These are phyloP conservation scores for Rhizopogon vulgaris DNA, from an alignment of 768 basidiomycete genomes.

Conservation along the genomic window DNA sequence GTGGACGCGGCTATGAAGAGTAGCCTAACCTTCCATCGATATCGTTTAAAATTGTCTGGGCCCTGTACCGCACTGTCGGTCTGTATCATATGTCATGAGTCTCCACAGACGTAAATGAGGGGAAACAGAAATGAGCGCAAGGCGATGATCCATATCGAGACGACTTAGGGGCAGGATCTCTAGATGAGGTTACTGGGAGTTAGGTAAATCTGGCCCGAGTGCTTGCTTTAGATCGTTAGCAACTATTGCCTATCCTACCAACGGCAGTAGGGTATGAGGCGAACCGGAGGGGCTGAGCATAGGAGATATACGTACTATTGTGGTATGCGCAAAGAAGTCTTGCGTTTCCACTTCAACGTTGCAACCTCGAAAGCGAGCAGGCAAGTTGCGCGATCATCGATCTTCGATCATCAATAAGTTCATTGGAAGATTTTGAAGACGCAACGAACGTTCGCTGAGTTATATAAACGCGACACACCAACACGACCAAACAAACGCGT, in stretches of 20 bases:
- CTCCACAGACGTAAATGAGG: neutral
- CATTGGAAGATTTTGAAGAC: no score
- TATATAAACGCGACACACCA: no score
- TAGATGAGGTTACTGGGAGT: neutral
- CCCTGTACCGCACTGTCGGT: no score
- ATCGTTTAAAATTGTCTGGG: no score
- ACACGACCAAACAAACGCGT: conserved; percentile 2
- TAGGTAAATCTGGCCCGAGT: neutral
- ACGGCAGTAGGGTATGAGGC: no score
- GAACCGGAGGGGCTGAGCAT: neutral
- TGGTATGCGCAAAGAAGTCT: neutral
- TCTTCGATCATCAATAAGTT: no score
- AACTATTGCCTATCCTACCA: neutral
- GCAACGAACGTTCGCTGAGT: no score
- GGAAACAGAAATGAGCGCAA: neutral
- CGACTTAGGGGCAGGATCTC: neutral
- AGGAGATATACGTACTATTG: neutral
- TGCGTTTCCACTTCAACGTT: no score
- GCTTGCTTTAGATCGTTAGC: neutral
- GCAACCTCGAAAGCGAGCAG: neutral
- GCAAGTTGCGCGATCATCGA: no score
- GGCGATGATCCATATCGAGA: no score
- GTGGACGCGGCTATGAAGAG: conserved; percentile 1
- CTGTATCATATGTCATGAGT: no score
- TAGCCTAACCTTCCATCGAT: neutral